Conservation (phyloP, 352 stramenopile genomes). For the Pythium monospermum region DNA sequence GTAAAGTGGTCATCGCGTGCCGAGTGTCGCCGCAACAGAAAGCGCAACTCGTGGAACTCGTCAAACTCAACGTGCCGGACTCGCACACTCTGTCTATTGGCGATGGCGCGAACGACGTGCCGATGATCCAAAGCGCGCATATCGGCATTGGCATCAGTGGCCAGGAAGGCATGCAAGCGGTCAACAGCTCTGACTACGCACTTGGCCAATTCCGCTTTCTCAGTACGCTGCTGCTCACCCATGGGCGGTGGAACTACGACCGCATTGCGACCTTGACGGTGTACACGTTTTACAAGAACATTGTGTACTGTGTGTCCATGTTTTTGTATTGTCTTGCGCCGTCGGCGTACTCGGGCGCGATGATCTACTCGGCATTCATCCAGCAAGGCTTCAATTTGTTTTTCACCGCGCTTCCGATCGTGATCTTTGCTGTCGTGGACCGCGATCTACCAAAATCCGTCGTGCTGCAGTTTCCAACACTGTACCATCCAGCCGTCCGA, state of each 20-base stretch:
- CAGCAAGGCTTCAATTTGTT: slow-evolving; percentile 95
- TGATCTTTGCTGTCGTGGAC: slow-evolving; percentile 79
- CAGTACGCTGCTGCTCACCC: slow-evolving; percentile 63
- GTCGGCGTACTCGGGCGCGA: slow-evolving; percentile 90
- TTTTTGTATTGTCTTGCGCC: slow-evolving; percentile 86
- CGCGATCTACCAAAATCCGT: slow-evolving; percentile 68
- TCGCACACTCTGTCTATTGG: slow-evolving; percentile 88
- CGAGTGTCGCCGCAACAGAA: slow-evolving; percentile 98
- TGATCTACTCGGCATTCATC: slow-evolving; percentile 82
- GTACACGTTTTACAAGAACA: slow-evolving; percentile 92
- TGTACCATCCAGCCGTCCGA: slow-evolving; percentile 63
- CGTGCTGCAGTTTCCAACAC: slow-evolving; percentile 47
- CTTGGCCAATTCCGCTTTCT: slow-evolving; percentile 82
- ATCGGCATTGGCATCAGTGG: slow-evolving; percentile 94
- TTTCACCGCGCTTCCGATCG: slow-evolving; percentile 92
- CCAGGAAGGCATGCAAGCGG: slow-evolving; percentile 96
- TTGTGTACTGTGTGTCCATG: slow-evolving; percentile 88
- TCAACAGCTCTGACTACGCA: slow-evolving; percentile 85
- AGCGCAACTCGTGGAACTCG: slow-evolving; percentile 95
- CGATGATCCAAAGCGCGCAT: slow-evolving; percentile 89
- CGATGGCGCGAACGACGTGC: slow-evolving; percentile 89
- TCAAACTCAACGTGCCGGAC: slow-evolving; percentile 82
- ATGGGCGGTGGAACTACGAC: slow-evolving; percentile 86
- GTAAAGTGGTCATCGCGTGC: slow-evolving; percentile 96
- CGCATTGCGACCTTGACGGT: slow-evolving; percentile 84